Base-by-base conservation (phyloP, 2,329 filamentous ascomycete genomes). In the Drechslerella coelobrocha region DNA sequence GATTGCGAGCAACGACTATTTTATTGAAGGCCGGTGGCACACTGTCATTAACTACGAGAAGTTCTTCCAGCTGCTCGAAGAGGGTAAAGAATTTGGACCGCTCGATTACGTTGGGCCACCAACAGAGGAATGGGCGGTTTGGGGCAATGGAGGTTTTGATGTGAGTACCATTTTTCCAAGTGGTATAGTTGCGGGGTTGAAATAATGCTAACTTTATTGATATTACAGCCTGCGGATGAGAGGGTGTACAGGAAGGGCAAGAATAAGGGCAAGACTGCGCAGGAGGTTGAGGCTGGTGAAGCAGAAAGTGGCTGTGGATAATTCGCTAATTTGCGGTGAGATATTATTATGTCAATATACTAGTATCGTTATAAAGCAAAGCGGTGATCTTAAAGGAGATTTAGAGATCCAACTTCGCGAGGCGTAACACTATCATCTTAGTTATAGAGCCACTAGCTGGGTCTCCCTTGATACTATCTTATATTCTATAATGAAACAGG, bases 131-230 rank as follows among this genome's bases (percentile, higher is more conserved):
- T 97, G 93, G 94, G 93, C 93, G 8, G 86, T 89, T 17, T 97
- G 92, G 91, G 94, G 93, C 0, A 90, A 92, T 74, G 93, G 93
- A 1, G 94, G 93, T 0, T 97, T 97, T 78, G 91, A 97, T 80
- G 68, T 72, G 41, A 72, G 68, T 54, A 23, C 57, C 31, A 39
- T 6, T 6, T 29, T 31, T 23, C 9, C 24, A n/a, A 19, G 2
- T 14, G 39, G 12, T 23, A 2, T 34, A 34, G 1, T 10, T 41
- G 2, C 2, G 6, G 31, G 37, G 12, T n/a, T 12, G 14, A 7
- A 1, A n/a, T n/a, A 23, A 29, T 21, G 43, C 63, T 68, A 34
- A 68, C 31, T n/a, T 37, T 21, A 19, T 39, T 21, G 6, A 17
- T 2, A 31, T 39, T 12, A 3, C 53, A 72, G 68, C 93, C 93